Base-by-base conservation (phyloP, 345 rosid species). In the Citrus sp. region DNA sequence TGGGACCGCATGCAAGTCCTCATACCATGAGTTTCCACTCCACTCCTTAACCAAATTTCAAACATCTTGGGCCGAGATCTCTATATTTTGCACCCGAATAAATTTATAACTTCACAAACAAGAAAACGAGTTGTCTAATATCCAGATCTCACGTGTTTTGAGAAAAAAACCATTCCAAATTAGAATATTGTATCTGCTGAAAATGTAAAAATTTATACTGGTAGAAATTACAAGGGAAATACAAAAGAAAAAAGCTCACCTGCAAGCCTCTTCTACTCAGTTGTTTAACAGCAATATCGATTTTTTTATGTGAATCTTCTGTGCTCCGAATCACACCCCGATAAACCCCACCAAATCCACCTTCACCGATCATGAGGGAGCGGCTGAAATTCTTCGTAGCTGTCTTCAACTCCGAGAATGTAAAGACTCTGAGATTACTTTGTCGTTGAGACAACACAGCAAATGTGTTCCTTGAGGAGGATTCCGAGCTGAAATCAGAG, bases 231-330 rank as follows among this genome's bases (percentile, higher is more conserved):
- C 16, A 28, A 32, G 59, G 21, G 10, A 69, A 42, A 18, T 9
- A 61, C 25, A 62, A 61, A 60, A 70, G 21, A 27, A 62, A 74
- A 56, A 64, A 62, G 42, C 83, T 81, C 67, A 75, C 99, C 98
- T 95, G 99, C 71, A 90, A 86, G 76, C 99, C 99, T 88, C 98
- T 88, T 82, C 89, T 87, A 74, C 97, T 89, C 55, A 93, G 87
- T 80, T 96, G 99, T 87, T 96, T 96, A 76, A 96, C 95, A 28
- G 99, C 99, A 73, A 96, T 86, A 46, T 93, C 97, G 8, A 95
- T 90, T 82, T 91, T 96, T 79, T 86, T 90, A 63, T 82, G 88
- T 18, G 87, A 49, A 79, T 91, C 93, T 54, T 88, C 88, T 0
- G 80, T 77, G 86, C 90, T 90, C 35, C 87, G 89, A 63, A 90